These are phyloP conservation scores for Agaricus blazei DNA, from an alignment of 768 basidiomycete genomes.

Conservation along the genomic window DNA sequence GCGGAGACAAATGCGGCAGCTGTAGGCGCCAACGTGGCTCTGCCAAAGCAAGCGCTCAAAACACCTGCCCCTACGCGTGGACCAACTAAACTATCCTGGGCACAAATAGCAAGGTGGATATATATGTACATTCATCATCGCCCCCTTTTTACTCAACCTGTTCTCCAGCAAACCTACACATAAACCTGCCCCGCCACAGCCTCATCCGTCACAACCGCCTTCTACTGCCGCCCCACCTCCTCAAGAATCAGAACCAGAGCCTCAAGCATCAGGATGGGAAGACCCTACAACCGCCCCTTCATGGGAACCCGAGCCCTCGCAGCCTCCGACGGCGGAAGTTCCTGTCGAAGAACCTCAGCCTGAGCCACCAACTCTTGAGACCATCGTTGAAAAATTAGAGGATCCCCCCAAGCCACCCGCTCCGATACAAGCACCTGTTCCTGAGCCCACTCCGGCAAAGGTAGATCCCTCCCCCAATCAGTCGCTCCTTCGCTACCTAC, in stretches of 20 bases:
- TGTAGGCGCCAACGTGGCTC: conserved; percentile 15
- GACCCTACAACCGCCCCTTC: conserved; percentile 68
- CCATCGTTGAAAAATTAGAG: conserved; percentile 18
- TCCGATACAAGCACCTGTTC: conserved; percentile 25
- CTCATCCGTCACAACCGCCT: conserved; percentile 27
- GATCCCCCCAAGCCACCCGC: conserved; percentile 20
- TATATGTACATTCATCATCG: background rate
- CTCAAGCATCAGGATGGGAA: conserved; percentile 49
- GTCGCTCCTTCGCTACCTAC: conserved; percentile 23
- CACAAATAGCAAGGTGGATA: conserved; percentile 72
- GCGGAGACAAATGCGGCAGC: conserved; percentile 19
- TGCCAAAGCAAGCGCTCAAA: conserved; percentile 36
- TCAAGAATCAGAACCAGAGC: conserved; percentile 22
- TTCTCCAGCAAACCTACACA: conserved; percentile 50
- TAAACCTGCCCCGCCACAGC: conserved; percentile 42
- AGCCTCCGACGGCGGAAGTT: conserved; percentile 15
- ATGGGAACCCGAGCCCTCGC: conserved; percentile 44
- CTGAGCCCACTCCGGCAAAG: conserved; percentile 21
- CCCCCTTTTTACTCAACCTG: conserved; percentile 6
- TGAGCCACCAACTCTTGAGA: conserved; percentile 19
- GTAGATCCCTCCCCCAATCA: conserved; percentile 31
- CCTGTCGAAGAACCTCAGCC: conserved; percentile 21
- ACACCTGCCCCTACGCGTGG: conserved; percentile 68
- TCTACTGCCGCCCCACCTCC: conserved; percentile 24
- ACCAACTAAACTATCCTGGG: conserved; percentile 68